These are phyloP conservation scores for Exidia glandulosa DNA, from an alignment of 768 basidiomycete genomes.

Conservation along the genomic window DNA sequence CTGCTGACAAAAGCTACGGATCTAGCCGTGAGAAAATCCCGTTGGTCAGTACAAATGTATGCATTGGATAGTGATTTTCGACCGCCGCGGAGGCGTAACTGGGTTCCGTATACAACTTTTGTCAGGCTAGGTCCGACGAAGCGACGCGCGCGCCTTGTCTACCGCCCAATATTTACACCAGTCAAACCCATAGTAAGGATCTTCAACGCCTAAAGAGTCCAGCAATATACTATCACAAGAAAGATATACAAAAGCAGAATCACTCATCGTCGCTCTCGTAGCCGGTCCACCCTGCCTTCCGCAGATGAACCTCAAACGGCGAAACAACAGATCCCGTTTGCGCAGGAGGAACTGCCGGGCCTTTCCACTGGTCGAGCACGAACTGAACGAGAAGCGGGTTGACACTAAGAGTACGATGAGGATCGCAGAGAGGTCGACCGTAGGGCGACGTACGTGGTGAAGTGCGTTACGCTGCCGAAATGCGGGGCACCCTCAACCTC, in stretches of 20 bases:
- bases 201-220: no score
- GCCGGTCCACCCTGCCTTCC: background rate
- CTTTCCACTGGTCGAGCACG: background rate
- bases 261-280: background rate
- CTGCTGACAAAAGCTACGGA: no score
- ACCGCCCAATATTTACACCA: no score
- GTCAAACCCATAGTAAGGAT: no score
- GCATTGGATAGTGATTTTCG: no score
- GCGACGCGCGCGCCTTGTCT: no score
- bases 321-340: background rate
- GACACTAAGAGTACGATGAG: background rate
- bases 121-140: no score
- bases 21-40: no score
- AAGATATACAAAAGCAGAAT: background rate
- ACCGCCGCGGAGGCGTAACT: no score
- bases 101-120: no score
- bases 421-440: background rate
- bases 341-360: background rate
- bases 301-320: background rate
- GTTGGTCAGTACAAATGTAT: no score
- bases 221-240: no score
- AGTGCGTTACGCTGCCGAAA: background rate
- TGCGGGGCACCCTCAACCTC: background rate
- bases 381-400: background rate
- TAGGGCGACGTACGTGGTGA: background rate